phyloP scores from a whole-genome alignment of 2,329 filamentous ascomycete genomes.

The Aspergillus quadrilineatus region DNA sequence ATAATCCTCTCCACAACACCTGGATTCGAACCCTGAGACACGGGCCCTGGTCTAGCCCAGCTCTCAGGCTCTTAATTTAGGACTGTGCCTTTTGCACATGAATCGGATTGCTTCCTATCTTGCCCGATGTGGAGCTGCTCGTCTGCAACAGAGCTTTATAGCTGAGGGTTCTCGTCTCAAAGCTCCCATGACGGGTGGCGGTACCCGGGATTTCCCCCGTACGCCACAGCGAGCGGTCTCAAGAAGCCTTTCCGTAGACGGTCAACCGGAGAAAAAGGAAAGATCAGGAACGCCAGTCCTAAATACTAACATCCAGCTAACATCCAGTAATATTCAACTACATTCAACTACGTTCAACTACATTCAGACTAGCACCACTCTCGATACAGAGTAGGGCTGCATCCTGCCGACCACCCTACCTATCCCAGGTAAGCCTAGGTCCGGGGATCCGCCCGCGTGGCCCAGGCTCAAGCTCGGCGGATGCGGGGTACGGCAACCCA shows the following conservation, averaged over 20 bases:
- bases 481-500: constrained; percentile 19
- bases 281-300: neutral
- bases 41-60: constrained; percentile 12
- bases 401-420: too few species aligned
- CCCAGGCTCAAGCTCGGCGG: constrained; percentile 18
- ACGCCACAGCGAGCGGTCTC: neutral
- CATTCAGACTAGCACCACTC: too few species aligned
- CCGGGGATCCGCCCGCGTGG: constrained; percentile 25
- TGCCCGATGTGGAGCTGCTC: constrained; percentile 14
- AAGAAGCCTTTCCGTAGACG: neutral
- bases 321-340: too few species aligned
- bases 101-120: constrained; percentile 12
- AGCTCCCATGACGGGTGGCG: neutral
- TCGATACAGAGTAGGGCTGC: too few species aligned
- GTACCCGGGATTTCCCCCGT: neutral
- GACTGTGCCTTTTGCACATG: constrained; percentile 6
- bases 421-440: constrained; percentile 1
- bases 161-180: neutral
- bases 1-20: neutral
- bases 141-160: neutral
- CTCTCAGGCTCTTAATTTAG: neutral
- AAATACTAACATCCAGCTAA: neutral
- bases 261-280: neutral
- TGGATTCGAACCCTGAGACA: neutral
- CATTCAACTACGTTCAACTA: too few species aligned